Conservation (phyloP, 306 rosid genomes). For the Comarum palustre region DNA sequence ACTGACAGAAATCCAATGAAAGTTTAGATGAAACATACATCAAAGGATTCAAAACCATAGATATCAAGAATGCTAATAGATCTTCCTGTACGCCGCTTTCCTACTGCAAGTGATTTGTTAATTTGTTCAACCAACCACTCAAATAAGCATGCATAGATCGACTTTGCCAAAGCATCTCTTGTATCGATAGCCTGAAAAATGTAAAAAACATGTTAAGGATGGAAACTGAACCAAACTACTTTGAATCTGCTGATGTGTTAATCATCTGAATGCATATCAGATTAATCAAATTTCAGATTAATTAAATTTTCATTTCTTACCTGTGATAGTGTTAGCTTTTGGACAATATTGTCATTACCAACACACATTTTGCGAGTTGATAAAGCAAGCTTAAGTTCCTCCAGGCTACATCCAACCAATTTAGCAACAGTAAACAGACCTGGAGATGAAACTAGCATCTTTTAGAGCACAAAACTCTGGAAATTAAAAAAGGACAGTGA, state of each 20-base stretch:
- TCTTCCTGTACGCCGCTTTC: slow-evolving; percentile 96
- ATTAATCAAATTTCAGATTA: not conserved
- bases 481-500: not conserved
- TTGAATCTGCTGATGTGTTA: not conserved
- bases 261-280: not conserved
- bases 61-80: slow-evolving; percentile 97
- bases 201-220: slow-evolving; percentile 8
- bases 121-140: slow-evolving; percentile 98
- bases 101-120: slow-evolving; percentile 94
- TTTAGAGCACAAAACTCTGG: slow-evolving; percentile 14
- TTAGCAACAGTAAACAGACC: slow-evolving; percentile 64
- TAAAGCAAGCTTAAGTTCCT: slow-evolving; percentile 73
- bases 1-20: slow-evolving; percentile 6
- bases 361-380: slow-evolving; percentile 91
- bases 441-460: slow-evolving; percentile 33
- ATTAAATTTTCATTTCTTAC: slow-evolving; percentile 27
- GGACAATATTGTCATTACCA: slow-evolving; percentile 83
- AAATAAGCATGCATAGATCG: slow-evolving; percentile 83
- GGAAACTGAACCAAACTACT: not conserved
- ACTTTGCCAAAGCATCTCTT: slow-evolving; percentile 98
- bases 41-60: slow-evolving; percentile 98
- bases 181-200: slow-evolving; percentile 76
- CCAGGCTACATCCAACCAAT: slow-evolving; percentile 73
- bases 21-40: slow-evolving; percentile 52
- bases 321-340: slow-evolving; percentile 80